Conservation (phyloP, 169 alveolate species). For the Plasmodium coatneyi region DNA sequence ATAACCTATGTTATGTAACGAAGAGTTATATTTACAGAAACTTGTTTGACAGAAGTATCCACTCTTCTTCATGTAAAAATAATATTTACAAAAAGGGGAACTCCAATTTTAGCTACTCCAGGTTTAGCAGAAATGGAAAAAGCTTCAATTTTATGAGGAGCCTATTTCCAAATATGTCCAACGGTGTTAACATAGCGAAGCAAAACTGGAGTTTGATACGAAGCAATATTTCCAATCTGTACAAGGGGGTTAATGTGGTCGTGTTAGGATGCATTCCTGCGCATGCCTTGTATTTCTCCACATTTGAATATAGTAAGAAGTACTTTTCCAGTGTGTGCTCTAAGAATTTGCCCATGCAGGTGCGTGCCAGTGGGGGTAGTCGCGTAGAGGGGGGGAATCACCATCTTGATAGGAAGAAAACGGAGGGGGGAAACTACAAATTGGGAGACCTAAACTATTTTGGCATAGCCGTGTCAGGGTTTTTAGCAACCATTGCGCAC, state of each 20-base stretch:
- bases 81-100: conserved; percentile 4
- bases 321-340: conserved; percentile 31
- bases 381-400: background rate
- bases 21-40: conserved; percentile 16
- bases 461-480: conserved; percentile 93
- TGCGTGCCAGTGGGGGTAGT: background rate
- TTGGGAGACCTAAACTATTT: conserved; percentile 73
- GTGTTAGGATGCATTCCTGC: conserved; percentile 98
- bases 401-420: background rate
- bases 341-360: conserved; percentile 3
- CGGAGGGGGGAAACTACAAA: conserved; percentile 21
- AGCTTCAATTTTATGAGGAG: conserved; percentile 15
- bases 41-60: conserved; percentile 37
- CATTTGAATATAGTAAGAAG: conserved; percentile 61
- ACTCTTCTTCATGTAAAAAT: conserved; percentile 5
- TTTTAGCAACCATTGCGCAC: conserved; percentile 94
- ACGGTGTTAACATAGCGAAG: conserved; percentile 27
- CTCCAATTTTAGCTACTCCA: background rate
- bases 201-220: conserved; percentile 75
- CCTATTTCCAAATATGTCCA: background rate
- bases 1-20: conserved; percentile 21
- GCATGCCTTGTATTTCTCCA: conserved; percentile 94
- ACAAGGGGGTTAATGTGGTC: conserved; percentile 94
- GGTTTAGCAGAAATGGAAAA: conserved; percentile 7
- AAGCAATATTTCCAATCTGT: conserved; percentile 84